phyloP scores from a whole-genome alignment of 1,139 yeast species.

The Scheffersomyces insectosa region DNA sequence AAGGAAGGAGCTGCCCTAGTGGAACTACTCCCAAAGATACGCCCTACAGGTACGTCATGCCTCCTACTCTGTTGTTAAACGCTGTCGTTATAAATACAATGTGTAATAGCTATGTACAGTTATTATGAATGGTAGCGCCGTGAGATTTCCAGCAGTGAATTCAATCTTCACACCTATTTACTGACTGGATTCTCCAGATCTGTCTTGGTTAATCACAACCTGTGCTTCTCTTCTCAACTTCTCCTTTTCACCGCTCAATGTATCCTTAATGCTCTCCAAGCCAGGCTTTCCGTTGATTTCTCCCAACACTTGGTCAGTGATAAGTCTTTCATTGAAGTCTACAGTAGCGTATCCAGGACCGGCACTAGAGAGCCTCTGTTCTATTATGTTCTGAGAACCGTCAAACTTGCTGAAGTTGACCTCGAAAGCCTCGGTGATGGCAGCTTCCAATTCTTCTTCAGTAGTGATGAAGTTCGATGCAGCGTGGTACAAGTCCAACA shows the following conservation, averaged over 20 bases:
- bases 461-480: constrained; percentile 65
- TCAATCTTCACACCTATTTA: no score
- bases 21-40: no score
- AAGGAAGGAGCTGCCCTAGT: no score
- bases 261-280: constrained; percentile 31
- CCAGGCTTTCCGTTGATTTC: constrained; percentile 32
- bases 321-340: constrained; percentile 31
- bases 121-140: no score
- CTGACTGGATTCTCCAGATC: neutral
- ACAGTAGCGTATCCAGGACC: constrained; percentile 30
- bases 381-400: constrained; percentile 33
- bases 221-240: constrained; percentile 39
- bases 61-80: no score
- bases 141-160: no score
- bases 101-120: no score
- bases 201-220: constrained; percentile 20
- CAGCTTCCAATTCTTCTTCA: constrained; percentile 59
- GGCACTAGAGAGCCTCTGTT: constrained; percentile 37
- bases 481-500: constrained; percentile 73
- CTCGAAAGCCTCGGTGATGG: constrained; percentile 59
- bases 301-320: constrained; percentile 34
- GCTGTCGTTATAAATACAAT: no score
- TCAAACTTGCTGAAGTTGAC: constrained; percentile 41
- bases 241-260: constrained; percentile 30
- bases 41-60: no score